Base-by-base conservation (phyloP, 208 protist species). In the Phytomonas sp. region DNA sequence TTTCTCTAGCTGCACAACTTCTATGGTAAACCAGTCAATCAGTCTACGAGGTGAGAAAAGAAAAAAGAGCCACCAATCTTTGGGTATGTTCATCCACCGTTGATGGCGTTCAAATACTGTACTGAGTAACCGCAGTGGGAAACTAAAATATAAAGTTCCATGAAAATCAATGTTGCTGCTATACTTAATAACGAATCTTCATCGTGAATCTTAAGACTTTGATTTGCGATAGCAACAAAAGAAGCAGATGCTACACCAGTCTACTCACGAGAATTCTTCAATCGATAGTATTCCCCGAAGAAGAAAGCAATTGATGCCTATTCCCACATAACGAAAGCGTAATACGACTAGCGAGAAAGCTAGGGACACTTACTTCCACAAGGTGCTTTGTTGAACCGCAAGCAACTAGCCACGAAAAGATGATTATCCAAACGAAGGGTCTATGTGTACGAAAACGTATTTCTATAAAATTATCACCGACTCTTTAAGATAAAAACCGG, bases 11-110 rank as follows among this genome's bases (percentile, higher is more conserved):
- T 34, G 28, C 6, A 23, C 36, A 51, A 13, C n/a, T 59, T 40
- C 20, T 65, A 51, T 65, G 26, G 20, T 65, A 65, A 56, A 65
- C 20, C 61, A 65, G 36, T 65, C 17, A 65, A 65, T 23, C 36
- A 65, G 33, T 40, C 11, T 59, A 65, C 26, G 4, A 51, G 36
- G n/a, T 20, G 15, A 8, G 33, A 8, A 46, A 65, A 65, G 1
- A 40, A 26, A 46, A 59, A 51, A 23, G n/a, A 65, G 46, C 20
- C 46, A 26, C 11, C 0, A 26, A 56, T 26, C 20, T 23, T 56
- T 56, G 8, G 17, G 46, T 26, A 26, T 6, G 20, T 6, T 26
- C 26, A 0, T 23, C 26, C 46, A 56, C 23, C 23, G 20, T 17
- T 56, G 20, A 7, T 6, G 6, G 20, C 46, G 46, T 56, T 26